Base-by-base conservation (phyloP, 2,329 filamentous ascomycete species). In the Colletotrichum siamense region DNA sequence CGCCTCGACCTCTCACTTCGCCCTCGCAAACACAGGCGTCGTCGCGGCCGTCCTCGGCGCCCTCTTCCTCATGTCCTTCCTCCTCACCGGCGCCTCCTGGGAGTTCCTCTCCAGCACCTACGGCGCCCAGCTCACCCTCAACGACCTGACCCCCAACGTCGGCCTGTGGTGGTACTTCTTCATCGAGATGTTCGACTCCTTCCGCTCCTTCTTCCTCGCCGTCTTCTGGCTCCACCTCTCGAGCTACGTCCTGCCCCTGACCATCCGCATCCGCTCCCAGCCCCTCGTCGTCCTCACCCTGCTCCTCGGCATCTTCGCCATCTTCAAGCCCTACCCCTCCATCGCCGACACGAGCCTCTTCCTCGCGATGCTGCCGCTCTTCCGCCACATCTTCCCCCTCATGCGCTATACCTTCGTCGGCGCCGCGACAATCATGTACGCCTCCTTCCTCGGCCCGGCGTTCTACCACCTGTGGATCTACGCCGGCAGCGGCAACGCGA, bases 141-240 rank as follows among this genome's bases (percentile, higher is more conserved):
- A 96, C 10, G 97, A 99, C 82, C 89, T 99, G 55, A 98, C 96
- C 0, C 97, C 97, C 15, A 99, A 99, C 79, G 94, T 98, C 34
- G 97, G 97, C 2, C 89, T 99, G 2, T 99, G 97, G 97, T 99
- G 97, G 97, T 99, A 99, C 86, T 99, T 99, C 87, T 99, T 99
- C 83, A 98, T 98, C 79, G 96, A 99, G 83, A 99, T 99, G 93
- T 99, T 99, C 84, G 97, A 99, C 86, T 96, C 96, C 1, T 99
- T 99, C 90, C 92, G 97, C 52, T 94, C 94, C 80, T 99, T 99
- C 89, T 99, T 99, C 89, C 91, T 99, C 5, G 97, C 95, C 71
- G 96, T 99, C 65, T 99, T 99, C 87, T 99, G 98, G 96, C 91
- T 99, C 77, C 97, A 99, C 83, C 92, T 99, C 74, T 92, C 94